Conservation (phyloP, 2,329 filamentous ascomycete species). For the Curvularia hawaiiensis region DNA sequence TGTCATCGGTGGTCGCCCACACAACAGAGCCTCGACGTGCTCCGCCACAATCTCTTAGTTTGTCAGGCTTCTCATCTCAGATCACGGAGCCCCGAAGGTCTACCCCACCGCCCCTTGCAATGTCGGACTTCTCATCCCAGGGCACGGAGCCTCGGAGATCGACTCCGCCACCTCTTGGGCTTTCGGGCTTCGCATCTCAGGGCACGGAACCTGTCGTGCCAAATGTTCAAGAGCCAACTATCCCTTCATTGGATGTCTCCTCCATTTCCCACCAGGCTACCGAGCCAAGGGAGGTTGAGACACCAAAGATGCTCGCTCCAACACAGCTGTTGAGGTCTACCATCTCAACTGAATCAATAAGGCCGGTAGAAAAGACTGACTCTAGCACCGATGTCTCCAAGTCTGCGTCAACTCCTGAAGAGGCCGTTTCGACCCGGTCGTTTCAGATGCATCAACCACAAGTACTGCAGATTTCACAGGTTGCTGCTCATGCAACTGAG, state of each 20-base stretch:
- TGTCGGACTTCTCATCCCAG: background rate
- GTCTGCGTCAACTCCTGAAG: conserved; percentile 5
- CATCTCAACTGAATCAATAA: conserved; percentile 36
- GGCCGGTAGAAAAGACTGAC: conserved; percentile 21
- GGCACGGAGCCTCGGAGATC: background rate
- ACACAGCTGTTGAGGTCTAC: conserved; percentile 35
- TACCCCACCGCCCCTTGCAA: background rate
- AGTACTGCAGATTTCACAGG: conserved; percentile 11
- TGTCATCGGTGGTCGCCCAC: conserved; percentile 33
- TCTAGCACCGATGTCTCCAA: background rate
- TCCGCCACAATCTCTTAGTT: conserved; percentile 19
- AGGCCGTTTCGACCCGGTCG: background rate
- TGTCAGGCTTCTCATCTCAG: conserved; percentile 28
- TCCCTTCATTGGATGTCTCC: conserved; percentile 35
- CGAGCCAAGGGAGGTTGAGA: conserved; percentile 29
- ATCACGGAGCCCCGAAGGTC: background rate
- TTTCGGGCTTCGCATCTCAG: background rate
- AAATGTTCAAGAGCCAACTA: conserved; percentile 33
- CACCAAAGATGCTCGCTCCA: conserved; percentile 23
- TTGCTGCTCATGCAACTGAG: conserved; percentile 23
- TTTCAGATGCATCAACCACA: background rate
- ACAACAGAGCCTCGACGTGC: conserved; percentile 31
- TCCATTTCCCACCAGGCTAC: conserved; percentile 37
- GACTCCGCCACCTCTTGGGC: background rate
- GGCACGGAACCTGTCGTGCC: conserved; percentile 37